Evolutionary conservation across 805 yeast species (phyloP), one percentile per base, ranked within the genome.

Genomic region (Priceomyces carsonii): DNA sequence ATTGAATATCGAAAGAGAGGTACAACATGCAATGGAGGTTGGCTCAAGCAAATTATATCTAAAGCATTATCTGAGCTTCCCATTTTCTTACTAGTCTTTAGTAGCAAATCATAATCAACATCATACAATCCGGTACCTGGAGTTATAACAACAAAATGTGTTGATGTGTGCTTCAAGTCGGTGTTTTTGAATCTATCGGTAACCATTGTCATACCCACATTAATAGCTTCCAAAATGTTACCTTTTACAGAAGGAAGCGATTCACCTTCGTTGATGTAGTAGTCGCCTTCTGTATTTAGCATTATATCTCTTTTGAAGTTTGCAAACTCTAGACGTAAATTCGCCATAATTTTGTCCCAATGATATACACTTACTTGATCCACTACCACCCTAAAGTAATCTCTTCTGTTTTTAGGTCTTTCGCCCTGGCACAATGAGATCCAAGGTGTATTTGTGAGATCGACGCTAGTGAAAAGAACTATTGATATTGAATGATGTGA

Each of bases 121-220:
- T 93, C 99, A 57, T 80, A 93, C 9, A 93, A 62, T 1, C 99
- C 99, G 1, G 95, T 79, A 2, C 98, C 96, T 0, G 99, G 95
- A 4, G 96, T 82, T 2, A 90, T 77, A 6, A 93, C 69, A 37
- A 90, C 78, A 31, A 88, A 84, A 59, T 93, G 96, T n/a, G 80
- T 81, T n/a, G 91, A 80, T 2, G 96, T 86, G 43, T 90, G 93
- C 40, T 93, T 75, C 33, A 93, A 66, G 55, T 91, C 97, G 1
- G 95, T 81, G 51, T 87, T 93, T 33, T 80, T 70, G 54, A 89
- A 85, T 36, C 88, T 81, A 51, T 86, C 85, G 8, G 82, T 77
- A 2, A 85, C 78, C 31, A 88, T 64, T 6, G 90, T 80, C 17
- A 93, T 73, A 0, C 95, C 95, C 47, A 91, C 64, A 49, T 87